Conservation (phyloP, 129 eudicot species). For the Gnaphalium uliginosum region DNA sequence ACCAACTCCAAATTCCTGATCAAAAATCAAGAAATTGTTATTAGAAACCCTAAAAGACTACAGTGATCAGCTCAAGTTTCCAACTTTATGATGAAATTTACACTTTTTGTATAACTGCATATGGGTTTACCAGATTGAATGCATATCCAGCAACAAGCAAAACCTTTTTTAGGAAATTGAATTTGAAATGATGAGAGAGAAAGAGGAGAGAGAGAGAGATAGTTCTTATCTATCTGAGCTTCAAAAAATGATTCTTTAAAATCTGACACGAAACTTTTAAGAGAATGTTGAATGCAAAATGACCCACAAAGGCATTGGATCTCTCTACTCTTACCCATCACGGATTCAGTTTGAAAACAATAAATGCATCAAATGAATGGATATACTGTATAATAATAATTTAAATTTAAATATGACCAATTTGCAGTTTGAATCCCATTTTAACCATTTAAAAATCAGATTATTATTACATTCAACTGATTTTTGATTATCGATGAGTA, state of each 20-base stretch:
- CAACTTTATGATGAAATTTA: slow-evolving; percentile 12
- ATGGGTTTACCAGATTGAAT: slow-evolving; percentile 9
- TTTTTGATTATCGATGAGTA: not conserved
- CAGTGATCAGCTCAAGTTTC: slow-evolving; percentile 1
- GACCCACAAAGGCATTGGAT: slow-evolving; percentile 45
- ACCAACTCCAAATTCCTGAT: slow-evolving; percentile 25
- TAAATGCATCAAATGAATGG: slow-evolving; percentile 49
- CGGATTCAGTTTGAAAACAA: slow-evolving; percentile 53
- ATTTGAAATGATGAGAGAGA: slow-evolving; percentile 27
- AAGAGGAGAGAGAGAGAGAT: not conserved
- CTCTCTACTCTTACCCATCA: slow-evolving; percentile 38
- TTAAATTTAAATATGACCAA: slow-evolving; percentile 16
- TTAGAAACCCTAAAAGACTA: not conserved
- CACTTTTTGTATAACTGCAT: slow-evolving; percentile 19
- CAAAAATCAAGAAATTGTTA: slow-evolving; percentile 11
- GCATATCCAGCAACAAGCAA: slow-evolving; percentile 3
- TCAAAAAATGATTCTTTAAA: slow-evolving; percentile 35
- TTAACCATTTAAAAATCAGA: not conserved
- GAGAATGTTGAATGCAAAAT: slow-evolving; percentile 64
- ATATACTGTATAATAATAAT: not conserved
- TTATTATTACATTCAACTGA: not conserved
- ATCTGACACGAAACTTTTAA: slow-evolving; percentile 58
- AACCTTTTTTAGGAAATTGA: slow-evolving; percentile 16
- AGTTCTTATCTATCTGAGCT: slow-evolving; percentile 25
- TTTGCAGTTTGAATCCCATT: slow-evolving; percentile 22